A percentile compares a stretch with the other conserved stretches of the same genome.
Conservation (phyloP, 495 filamentous ascomycete genomes). For the Diplogelasinospora grovesii region DNA sequence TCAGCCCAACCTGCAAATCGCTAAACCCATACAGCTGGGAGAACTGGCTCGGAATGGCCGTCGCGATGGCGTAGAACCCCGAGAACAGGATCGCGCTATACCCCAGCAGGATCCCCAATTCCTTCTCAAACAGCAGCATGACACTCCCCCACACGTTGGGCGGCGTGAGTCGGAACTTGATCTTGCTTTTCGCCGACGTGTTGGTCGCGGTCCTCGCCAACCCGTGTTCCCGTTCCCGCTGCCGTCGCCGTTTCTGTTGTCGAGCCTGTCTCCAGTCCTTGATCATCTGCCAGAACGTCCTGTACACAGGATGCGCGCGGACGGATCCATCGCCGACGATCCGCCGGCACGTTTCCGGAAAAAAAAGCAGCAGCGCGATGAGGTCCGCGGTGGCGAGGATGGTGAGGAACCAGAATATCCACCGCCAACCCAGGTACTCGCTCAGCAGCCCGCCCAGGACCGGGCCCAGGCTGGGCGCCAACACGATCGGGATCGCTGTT, state of each 20-base stretch:
- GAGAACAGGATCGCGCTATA: conserved; percentile 52
- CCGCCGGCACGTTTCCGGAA: conserved; percentile 56
- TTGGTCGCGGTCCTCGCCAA: neutral
- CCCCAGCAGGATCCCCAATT: conserved; percentile 51
- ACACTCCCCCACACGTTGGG: conserved; percentile 59
- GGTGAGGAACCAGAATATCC: conserved; percentile 63
- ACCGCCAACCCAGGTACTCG: conserved; percentile 57
- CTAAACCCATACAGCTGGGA: conserved; percentile 48
- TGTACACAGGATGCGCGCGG: conserved; percentile 33
- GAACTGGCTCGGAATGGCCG: conserved; percentile 45
- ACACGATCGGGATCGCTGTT: conserved; percentile 28
- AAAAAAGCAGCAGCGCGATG: conserved; percentile 35
- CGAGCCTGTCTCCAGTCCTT: conserved; percentile 13
- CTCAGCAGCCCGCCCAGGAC: conserved; percentile 52
- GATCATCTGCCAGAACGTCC: conserved; percentile 29
- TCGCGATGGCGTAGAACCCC: conserved; percentile 54
- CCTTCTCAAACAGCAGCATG: conserved; percentile 52
- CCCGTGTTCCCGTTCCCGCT: neutral
- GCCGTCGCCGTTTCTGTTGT: neutral
- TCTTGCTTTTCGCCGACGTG: neutral
- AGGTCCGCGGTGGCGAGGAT: conserved; percentile 43
- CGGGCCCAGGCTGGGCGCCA: conserved; percentile 21
- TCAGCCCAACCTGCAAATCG: conserved; percentile 52
- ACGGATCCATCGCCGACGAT: conserved; percentile 62
- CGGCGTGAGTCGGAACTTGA: conserved; percentile 33